A percentile compares a stretch with the other conserved stretches of the same genome.
phyloP scores from a whole-genome alignment of 2,329 filamentous ascomycete species.

The Lecanosticta acicola region DNA sequence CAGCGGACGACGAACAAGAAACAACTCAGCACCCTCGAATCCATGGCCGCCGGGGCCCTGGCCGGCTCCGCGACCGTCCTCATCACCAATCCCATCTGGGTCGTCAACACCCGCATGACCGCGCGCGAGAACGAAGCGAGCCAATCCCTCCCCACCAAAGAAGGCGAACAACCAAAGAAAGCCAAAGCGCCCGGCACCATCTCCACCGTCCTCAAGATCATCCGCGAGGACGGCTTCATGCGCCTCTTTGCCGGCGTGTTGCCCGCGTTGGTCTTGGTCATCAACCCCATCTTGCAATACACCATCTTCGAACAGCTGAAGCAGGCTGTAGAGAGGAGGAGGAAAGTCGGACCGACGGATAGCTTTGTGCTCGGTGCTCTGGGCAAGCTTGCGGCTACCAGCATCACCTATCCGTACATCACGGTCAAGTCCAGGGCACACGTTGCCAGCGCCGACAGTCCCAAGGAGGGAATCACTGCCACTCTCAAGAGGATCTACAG shows the following conservation, averaged over 20 bases:
- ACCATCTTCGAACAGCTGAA: conserved; percentile 98
- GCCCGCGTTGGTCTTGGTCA: conserved; percentile 86
- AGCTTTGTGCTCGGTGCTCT: conserved; percentile 88
- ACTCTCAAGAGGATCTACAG: conserved; percentile 72
- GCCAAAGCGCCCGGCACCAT: conserved; percentile 66
- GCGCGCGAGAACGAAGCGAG: conserved; percentile 64
- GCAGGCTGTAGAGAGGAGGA: conserved; percentile 73
- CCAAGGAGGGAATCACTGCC: conserved; percentile 72
- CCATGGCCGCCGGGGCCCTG: conserved; percentile 90
- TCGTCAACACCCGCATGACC: conserved; percentile 97
- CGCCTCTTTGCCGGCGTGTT: conserved; percentile 89
- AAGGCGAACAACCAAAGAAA: conserved; percentile 38
- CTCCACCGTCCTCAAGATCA: conserved; percentile 70
- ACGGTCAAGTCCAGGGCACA: conserved; percentile 98
- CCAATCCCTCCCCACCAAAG: conserved; percentile 29
- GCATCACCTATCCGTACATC: conserved; percentile 95
- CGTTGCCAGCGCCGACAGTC: conserved; percentile 70
- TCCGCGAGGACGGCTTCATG: conserved; percentile 75
- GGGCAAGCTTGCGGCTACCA: conserved; percentile 90
- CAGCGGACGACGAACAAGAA: conserved; percentile 67
- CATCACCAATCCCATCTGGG: conserved; percentile 98
- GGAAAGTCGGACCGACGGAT: conserved; percentile 73
- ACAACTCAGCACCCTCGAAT: conserved; percentile 84
- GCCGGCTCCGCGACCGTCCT: conserved; percentile 92
- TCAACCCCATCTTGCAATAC: conserved; percentile 98